A percentile compares a stretch with the other conserved stretches of the same genome.
These are phyloP conservation scores for Metarhizium robertsii DNA, from an alignment of 2,329 filamentous ascomycete species.

Conservation along the genomic window DNA sequence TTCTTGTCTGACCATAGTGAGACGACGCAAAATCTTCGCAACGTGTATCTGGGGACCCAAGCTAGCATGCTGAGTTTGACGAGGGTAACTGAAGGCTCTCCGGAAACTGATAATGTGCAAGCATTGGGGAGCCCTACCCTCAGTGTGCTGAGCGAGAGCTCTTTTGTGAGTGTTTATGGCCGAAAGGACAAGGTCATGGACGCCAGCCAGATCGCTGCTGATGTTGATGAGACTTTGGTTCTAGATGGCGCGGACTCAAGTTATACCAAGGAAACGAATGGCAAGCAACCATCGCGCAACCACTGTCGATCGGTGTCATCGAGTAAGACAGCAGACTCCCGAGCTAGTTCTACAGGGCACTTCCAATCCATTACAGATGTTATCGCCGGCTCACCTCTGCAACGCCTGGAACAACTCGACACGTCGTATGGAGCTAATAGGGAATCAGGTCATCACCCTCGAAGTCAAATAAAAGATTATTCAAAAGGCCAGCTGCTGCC, in stretches of 20 bases:
- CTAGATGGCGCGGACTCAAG: constrained; percentile 17
- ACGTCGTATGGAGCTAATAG: constrained; percentile 15
- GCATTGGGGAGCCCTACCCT: constrained; percentile 48
- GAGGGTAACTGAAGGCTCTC: constrained; percentile 32
- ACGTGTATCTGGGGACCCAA: constrained; percentile 43
- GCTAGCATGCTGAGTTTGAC: constrained; percentile 42
- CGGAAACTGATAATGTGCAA: constrained; percentile 24
- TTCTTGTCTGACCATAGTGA: constrained; percentile 53
- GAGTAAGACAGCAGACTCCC: constrained; percentile 6
- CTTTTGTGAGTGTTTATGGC: constrained; percentile 57
- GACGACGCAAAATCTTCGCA: constrained; percentile 51
- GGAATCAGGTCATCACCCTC: constrained; percentile 19
- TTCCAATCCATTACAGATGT: constrained; percentile 36
- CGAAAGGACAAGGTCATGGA: constrained; percentile 22
- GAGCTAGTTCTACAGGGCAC: constrained; percentile 21
- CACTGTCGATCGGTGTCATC: constrained; percentile 2
- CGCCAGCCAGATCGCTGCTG: constrained; percentile 11
- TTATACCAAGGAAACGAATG: not conserved
- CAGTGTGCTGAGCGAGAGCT: constrained; percentile 59
- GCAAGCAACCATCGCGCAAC: not conserved
- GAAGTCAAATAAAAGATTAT: constrained; percentile 17
- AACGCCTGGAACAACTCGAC: constrained; percentile 38
- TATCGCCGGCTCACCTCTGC: constrained; percentile 28
- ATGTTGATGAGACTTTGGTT: constrained; percentile 21
- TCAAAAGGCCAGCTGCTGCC: constrained; percentile 8